Evolutionary conservation across 2,329 filamentous ascomycete genomes (phyloP), one percentile per base, ranked within the genome.

Genomic region (Aspergillus proliferans): DNA sequence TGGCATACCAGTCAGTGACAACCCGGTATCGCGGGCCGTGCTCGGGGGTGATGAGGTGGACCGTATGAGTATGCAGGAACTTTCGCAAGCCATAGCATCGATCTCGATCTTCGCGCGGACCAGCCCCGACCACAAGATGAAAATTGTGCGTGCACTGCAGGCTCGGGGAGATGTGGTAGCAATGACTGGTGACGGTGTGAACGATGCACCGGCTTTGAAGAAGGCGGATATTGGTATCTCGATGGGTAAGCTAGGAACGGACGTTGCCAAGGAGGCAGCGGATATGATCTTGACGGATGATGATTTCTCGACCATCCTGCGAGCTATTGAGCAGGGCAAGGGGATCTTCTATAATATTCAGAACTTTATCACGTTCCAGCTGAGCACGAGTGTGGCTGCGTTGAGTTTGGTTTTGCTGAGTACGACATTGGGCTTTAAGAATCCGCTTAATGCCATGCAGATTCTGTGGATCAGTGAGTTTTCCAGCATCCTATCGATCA

Each of bases 321-420:
- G 85, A 51, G 93, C 93, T 26, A 98, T 98, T 53, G 93, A 98
- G 69, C 93, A 98, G 73, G 94, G 93, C 71, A 98, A 98, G 71
- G 93, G 91, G 48, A 98, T 98, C 59, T 98, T 98, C 72, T 95
- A 93, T 79, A 98, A 98, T 69, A 97, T 98, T 58, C 93, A 98
- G 66, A 98, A 98, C 70, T 98, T 98, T 72, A 80, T 98, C 55
- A 97, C 93, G 0, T 98, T 98, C 72, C 94, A 98, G 74, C 81
- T 98, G 50, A 96, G 91, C 70, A 98, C 93, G 43, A 96, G 90
- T 66, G 93, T 94, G 18, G 93, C 94, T 47, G 90, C 93, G 52
- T 76, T 98, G 57, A 89, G 87, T 50, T 78, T 98, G 47, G 93
- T 98, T 15, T 82, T 98, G 58, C 71, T 98, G 62, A 96, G 91